phyloP scores from a whole-genome alignment of 768 basidiomycete genomes.

The Boletus subparvulus region DNA sequence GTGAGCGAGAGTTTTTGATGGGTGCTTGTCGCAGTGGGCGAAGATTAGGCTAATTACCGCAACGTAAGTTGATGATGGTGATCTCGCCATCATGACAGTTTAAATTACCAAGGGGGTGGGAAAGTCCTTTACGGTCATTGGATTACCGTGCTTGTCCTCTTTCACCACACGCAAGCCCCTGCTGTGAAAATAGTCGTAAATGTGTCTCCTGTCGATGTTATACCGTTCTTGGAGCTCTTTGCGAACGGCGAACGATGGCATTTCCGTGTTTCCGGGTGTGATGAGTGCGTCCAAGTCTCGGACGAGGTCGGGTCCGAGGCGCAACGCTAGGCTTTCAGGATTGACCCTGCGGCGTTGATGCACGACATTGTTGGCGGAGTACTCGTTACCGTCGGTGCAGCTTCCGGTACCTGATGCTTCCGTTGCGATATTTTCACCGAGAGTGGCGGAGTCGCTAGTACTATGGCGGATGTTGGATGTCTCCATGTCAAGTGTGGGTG shows the following conservation, averaged over 20 bases:
- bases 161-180: constrained; percentile 61
- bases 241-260: constrained; percentile 71
- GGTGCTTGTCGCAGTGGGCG: constrained; percentile 31
- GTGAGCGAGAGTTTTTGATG: constrained; percentile 17
- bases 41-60: constrained; percentile 28
- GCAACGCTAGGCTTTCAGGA: constrained; percentile 64
- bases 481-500: constrained; percentile 14
- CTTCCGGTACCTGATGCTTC: constrained; percentile 11
- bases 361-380: constrained; percentile 1
- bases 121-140: constrained; percentile 31
- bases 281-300: constrained; percentile 73
- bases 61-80: constrained; percentile 10
- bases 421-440: background rate
- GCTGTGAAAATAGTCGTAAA: constrained; percentile 78
- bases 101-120: constrained; percentile 22
- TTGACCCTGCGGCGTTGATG: constrained; percentile 53
- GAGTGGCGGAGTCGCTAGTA: background rate
- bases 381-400: constrained; percentile 4
- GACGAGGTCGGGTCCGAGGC: constrained; percentile 65
- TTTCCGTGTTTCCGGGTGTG: constrained; percentile 63
- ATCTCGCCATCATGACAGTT: no score
- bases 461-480: background rate
- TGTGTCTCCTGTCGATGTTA: constrained; percentile 67
- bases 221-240: constrained; percentile 72
- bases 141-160: constrained; percentile 59